Evolutionary conservation across 1,284 basidiomycete species (phyloP), one percentile per base, ranked within the genome.

Genomic region (Ustilago xerochloae): DNA sequence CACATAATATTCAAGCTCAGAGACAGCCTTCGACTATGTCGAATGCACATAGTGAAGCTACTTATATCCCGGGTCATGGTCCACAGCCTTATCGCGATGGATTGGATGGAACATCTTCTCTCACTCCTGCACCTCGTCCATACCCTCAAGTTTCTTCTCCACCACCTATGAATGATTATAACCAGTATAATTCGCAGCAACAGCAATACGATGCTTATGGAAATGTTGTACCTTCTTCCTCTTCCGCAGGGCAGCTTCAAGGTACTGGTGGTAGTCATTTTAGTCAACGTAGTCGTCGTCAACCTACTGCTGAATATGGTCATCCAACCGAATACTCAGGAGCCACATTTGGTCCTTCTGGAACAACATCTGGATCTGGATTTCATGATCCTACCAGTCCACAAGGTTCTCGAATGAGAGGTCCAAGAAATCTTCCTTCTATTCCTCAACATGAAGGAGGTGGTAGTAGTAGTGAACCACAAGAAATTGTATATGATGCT

Each of bases 61-160:
- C 56, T 16, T 77, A 79, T 54, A 52, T 67, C 8, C 77, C 77
- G 7, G 75, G 72, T 28, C 55, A 63, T 36, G 77, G 77, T 6
- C 77, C 77, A n/a, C 77, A 79, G 53, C 77, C 77, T 1, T 79
- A 70, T 48, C 75, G 72, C 24, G 72, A 79, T 12, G 70, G 64
- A n/a, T 24, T 54, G 16, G 60, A 69, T 22, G 47, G 49, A 18
- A 12, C 55, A 2, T 24, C 33, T 22, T 58, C 60, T 43, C 52
- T 60, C 48, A 59, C 46, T n/a, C 62, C 64, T 15, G 58, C 64
- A 24, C 62, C 70, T 18, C 64, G 64, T 29, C 38, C 70, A 4
- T 73, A 73, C 33, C 61, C 70, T 24, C 60, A 56, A 16, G 56
- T 73, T 15, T 29, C 70, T 8, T 63, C 60, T 13, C 70, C 64